Conservation (phyloP, 139 green algal species). For the Nannochloris sp. region DNA sequence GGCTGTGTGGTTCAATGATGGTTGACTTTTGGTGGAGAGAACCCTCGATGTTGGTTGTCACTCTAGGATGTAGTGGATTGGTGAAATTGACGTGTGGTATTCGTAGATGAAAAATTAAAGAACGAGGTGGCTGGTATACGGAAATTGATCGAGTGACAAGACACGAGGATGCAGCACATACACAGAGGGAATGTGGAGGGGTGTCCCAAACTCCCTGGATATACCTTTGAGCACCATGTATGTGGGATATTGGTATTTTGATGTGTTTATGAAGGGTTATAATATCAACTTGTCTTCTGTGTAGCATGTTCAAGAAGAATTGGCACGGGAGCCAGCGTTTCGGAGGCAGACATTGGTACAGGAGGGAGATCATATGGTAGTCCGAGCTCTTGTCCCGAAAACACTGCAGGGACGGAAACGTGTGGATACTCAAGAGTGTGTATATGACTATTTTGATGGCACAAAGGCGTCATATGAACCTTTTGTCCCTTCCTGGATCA, state of each 20-base stretch:
- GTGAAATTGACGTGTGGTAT: too few species aligned
- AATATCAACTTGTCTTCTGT: background rate
- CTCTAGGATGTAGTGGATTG: too few species aligned
- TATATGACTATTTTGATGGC: background rate
- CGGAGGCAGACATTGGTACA: background rate
- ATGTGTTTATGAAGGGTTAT: background rate
- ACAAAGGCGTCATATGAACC: background rate
- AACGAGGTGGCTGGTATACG: too few species aligned
- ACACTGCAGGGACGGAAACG: background rate
- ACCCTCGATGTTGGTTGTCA: too few species aligned
- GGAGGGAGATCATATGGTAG: background rate
- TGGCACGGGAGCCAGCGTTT: background rate
- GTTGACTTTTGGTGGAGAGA: too few species aligned
- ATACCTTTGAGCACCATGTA: background rate
- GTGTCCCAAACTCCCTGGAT: slow-evolving; percentile 1
- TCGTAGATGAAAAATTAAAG: too few species aligned
- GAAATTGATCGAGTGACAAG: too few species aligned
- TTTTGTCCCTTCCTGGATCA: slow-evolving; percentile 2
- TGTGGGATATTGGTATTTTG: background rate
- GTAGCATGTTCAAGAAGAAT: background rate
- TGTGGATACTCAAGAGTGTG: background rate
- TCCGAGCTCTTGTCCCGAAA: background rate
- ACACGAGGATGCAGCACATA: too few species aligned
- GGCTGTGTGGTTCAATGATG: too few species aligned
- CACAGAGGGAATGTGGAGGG: background rate